Base-by-base conservation (phyloP, 1,284 basidiomycete species). In the Fomitopsis pinicola region DNA sequence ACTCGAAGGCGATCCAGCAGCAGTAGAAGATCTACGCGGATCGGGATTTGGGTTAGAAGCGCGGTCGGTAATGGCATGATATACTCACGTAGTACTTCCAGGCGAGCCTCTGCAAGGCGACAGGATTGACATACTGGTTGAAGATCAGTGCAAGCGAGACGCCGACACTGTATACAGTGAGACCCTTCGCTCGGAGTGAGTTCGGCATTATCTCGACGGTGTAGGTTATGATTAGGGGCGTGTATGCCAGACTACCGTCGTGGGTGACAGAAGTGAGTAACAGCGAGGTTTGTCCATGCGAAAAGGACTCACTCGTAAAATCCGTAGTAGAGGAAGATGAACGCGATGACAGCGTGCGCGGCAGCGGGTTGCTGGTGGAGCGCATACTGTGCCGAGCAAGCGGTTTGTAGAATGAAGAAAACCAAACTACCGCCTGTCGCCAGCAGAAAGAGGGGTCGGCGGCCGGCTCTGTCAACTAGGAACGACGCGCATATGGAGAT, bases 191-290 rank as follows among this genome's bases (percentile, higher is more conserved):
- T 45, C 86, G 83, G 50, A 88, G 74, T 17, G 77, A 70, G 71
- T 76, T 84, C 0, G 84, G 84, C 55, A 86, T 71, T 63, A 85
- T 85, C 69, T 87, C 85, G 58, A 85, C 77, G 1, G 82, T 83
- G 72, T 86, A 85, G 19, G 62, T 57, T 8, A 63, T 42, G 22
- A 63, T 60, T 38, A 63, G 59, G 40, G 62, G 62, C 33, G 62
- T 57, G 54, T 52, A 63, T n/a, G 62, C 62, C 7, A 63, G 52
- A 30, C 62, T 60, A 50, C 22, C n/a, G n/a, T 36, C 22, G 33
- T n/a, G 35, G 8, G 10, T 40, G 10, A 36, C 28, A 22, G 33
- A 17, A 22, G 12, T 33, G 42, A 46, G 26, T 53, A 61, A 45
- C 7, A 1, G 52, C 3, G 3, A 17, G 33, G 44, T 26, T 15